Evolutionary conservation across 164 flowering plant species (phyloP).

Genomic region (Tinospora cordifolia): DNA sequence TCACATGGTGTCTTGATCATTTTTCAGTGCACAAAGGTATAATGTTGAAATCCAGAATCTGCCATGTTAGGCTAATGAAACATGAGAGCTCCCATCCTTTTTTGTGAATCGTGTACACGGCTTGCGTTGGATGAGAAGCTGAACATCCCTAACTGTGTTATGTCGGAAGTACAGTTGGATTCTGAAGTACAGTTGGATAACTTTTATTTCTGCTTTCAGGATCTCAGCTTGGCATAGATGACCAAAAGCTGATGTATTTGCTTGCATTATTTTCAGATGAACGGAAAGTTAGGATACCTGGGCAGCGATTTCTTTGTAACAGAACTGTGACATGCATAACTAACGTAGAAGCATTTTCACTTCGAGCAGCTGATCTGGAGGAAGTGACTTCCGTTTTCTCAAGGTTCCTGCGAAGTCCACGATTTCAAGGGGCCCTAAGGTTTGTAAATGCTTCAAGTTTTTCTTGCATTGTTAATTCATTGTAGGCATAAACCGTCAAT

Average conservation of each 20-base stretch:
- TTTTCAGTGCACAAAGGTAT: slow-evolving; percentile 52
- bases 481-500: background rate
- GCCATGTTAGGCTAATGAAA: background rate
- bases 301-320: slow-evolving; percentile 46
- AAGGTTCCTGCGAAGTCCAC: slow-evolving; percentile 55
- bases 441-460: slow-evolving; percentile 10
- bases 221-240: background rate
- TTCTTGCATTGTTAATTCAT: background rate
- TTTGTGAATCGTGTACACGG: too few relatives aligned
- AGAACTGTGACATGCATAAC: slow-evolving; percentile 57
- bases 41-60: background rate
- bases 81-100: too few relatives aligned
- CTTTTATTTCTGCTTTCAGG: background rate
- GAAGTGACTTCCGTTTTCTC: slow-evolving; percentile 60
- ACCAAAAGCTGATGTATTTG: background rate
- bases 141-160: background rate
- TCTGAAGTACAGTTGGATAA: background rate
- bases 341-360: slow-evolving; percentile 78
- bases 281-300: slow-evolving; percentile 27
- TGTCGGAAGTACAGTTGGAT: background rate
- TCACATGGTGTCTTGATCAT: slow-evolving; percentile 75
- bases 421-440: slow-evolving; percentile 83
- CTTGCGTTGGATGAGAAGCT: background rate
- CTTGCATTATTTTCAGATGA: slow-evolving; percentile 29
- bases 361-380: slow-evolving; percentile 67